Conservation (phyloP, 495 filamentous ascomycete species). For the Xylaria curta region DNA sequence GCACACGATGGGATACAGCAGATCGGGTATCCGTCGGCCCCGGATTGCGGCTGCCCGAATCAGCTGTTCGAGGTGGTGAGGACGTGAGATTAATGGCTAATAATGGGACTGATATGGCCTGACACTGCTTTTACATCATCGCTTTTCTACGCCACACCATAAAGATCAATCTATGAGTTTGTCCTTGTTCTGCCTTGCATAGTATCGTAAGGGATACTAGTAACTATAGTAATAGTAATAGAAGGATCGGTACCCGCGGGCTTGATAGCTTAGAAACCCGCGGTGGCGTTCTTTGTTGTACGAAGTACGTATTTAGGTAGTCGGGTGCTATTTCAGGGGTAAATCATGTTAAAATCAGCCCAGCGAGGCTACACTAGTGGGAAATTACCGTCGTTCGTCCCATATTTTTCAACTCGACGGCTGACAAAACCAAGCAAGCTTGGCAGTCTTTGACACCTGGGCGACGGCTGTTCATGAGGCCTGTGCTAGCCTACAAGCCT, state of each 20-base stretch:
- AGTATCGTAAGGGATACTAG: not conserved
- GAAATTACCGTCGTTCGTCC: slow-evolving; percentile 1
- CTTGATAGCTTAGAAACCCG: not conserved
- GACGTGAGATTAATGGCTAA: not conserved
- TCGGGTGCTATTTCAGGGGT: slow-evolving; percentile 3
- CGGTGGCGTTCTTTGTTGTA: not conserved
- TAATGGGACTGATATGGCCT: slow-evolving; percentile 13
- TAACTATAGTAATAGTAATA: not conserved
- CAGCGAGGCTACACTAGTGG: slow-evolving; percentile 7
- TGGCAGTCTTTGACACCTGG: not conserved
- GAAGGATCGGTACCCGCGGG: slow-evolving; percentile 19
- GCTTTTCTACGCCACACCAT: not conserved
- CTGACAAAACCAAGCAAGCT: not conserved
- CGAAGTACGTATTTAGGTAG: not conserved
- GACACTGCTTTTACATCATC: not conserved
- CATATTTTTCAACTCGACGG: not conserved
- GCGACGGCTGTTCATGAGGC: not conserved
- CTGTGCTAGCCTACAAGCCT: not conserved
- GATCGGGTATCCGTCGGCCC: not conserved
- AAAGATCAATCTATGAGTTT: not conserved
- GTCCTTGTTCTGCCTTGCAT: not conserved
- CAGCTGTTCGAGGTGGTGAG: slow-evolving; percentile 18
- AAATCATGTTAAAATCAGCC: slow-evolving; percentile 23
- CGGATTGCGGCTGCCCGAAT: slow-evolving; percentile 7
- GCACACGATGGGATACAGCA: slow-evolving; percentile 1